Conservation (phyloP, 371 early-diverging fungal genomes). For the Mucor racemosus region DNA sequence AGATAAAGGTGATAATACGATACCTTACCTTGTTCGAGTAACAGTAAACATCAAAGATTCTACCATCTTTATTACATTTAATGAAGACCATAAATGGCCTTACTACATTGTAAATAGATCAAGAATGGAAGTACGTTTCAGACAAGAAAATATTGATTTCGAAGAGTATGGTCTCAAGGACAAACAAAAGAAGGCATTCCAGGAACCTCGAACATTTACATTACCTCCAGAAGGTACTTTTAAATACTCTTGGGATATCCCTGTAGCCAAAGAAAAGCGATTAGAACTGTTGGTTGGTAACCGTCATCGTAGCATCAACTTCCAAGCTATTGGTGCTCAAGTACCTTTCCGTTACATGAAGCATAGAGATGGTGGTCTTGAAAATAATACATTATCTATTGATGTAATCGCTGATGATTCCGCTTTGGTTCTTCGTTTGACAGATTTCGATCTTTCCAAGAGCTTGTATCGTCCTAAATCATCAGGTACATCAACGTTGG, state of each 20-base stretch:
- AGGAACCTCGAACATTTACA: slow-evolving; percentile 23
- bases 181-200: slow-evolving; percentile 37
- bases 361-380: slow-evolving; percentile 19
- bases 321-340: slow-evolving; percentile 90
- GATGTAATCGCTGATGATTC: slow-evolving; percentile 88
- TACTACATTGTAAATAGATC: slow-evolving; percentile 86
- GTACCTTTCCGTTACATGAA: slow-evolving; percentile 77
- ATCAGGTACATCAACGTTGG: slow-evolving; percentile 36
- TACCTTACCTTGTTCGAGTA: slow-evolving; percentile 75
- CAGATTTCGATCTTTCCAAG: slow-evolving; percentile 69
- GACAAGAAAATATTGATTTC: slow-evolving; percentile 59
- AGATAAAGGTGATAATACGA: slow-evolving; percentile 46
- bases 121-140: slow-evolving; percentile 71
- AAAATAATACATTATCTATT: slow-evolving; percentile 66
- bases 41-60: slow-evolving; percentile 83
- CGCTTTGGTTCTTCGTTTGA: slow-evolving; percentile 77
- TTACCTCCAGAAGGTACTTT: slow-evolving; percentile 47
- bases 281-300: slow-evolving; percentile 74
- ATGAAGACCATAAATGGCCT: slow-evolving; percentile 87
- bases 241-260: slow-evolving; percentile 94
- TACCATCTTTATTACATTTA: slow-evolving; percentile 83
- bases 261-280: slow-evolving; percentile 72
- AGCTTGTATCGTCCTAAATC: slow-evolving; percentile 63
- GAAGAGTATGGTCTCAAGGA: slow-evolving; percentile 42
- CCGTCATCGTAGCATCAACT: slow-evolving; percentile 74